A percentile compares a stretch with the other conserved stretches of the same genome.
These are phyloP conservation scores for Starmera pachycereana DNA, from an alignment of 805 yeast genomes.

Conservation along the genomic window DNA sequence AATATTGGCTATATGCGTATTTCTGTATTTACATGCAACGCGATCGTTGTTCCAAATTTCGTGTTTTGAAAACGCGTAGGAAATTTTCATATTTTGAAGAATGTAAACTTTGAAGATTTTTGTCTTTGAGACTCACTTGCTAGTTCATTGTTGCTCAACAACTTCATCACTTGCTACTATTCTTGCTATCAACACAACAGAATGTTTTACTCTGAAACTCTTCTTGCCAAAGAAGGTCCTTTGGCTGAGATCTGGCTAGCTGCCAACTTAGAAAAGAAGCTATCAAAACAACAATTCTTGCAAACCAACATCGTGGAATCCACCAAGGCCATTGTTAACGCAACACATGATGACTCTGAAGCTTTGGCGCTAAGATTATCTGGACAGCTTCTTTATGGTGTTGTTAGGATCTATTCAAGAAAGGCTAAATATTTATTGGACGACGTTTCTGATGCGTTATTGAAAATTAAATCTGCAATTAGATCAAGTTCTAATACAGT, in stretches of 20 bases:
- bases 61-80: too few species aligned
- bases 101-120: too few species aligned
- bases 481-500: constrained; percentile 33
- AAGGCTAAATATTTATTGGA: constrained; percentile 76
- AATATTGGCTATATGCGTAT: too few species aligned
- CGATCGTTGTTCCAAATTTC: too few species aligned
- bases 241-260: constrained; percentile 90
- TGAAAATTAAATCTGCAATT: constrained; percentile 62
- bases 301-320: constrained; percentile 64
- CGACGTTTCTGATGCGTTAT: constrained; percentile 70
- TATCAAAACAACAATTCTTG: constrained; percentile 61
- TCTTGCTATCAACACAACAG: background rate
- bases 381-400: constrained; percentile 80
- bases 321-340: constrained; percentile 49
- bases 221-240: constrained; percentile 67
- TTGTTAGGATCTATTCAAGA: constrained; percentile 75
- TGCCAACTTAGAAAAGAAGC: constrained; percentile 73
- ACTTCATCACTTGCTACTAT: background rate
- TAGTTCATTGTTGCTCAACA: background rate
- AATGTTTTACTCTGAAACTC: constrained; percentile 41
- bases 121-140: too few species aligned
- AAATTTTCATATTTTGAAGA: too few species aligned
- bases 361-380: constrained; percentile 73
- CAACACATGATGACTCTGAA: constrained; percentile 29
- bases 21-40: too few species aligned